Conservation (phyloP, 371 early-diverging fungal species). For the Actinomucor elegans region DNA sequence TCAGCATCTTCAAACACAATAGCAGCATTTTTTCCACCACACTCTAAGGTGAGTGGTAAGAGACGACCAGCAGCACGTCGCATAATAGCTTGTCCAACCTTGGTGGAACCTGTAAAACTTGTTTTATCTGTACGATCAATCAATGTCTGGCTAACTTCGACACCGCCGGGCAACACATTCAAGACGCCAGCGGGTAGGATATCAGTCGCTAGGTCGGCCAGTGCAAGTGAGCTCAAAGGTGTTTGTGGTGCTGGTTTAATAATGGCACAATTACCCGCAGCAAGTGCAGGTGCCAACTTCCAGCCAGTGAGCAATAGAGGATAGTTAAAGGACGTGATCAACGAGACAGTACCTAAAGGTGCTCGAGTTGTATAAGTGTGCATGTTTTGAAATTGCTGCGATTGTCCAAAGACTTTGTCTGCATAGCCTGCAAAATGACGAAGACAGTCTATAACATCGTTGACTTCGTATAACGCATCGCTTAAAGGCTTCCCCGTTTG, state of each 20-base stretch:
- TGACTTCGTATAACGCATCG: constrained; percentile 50
- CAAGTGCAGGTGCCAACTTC: constrained; percentile 86
- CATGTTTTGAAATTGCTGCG: constrained; percentile 14
- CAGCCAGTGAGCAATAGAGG: constrained; percentile 73
- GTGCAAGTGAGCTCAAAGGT: constrained; percentile 36
- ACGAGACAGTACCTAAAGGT: constrained; percentile 73
- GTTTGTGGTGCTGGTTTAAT: constrained; percentile 51
- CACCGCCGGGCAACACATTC: constrained; percentile 58
- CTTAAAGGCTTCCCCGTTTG: constrained; percentile 81
- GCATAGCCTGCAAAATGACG: constrained; percentile 78
- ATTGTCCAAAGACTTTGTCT: constrained; percentile 62
- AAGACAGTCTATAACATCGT: constrained; percentile 69
- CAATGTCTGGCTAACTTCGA: constrained; percentile 24
- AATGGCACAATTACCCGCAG: constrained; percentile 47
- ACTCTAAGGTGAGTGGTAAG: constrained; percentile 74
- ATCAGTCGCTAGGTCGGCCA: constrained; percentile 32
- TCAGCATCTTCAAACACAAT: constrained; percentile 83
- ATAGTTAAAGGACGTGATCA: constrained; percentile 83
- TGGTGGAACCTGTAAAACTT: constrained; percentile 68
- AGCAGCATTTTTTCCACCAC: constrained; percentile 88
- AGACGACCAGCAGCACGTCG: constrained; percentile 63
- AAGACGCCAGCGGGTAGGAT: constrained; percentile 59
- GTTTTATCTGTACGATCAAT: constrained; percentile 29
- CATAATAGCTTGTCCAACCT: constrained; percentile 74
- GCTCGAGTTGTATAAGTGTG: constrained; percentile 65